Evolutionary conservation across 139 green algal species (phyloP).

Genomic region (Auxenochlorella pyrenoidosa): DNA sequence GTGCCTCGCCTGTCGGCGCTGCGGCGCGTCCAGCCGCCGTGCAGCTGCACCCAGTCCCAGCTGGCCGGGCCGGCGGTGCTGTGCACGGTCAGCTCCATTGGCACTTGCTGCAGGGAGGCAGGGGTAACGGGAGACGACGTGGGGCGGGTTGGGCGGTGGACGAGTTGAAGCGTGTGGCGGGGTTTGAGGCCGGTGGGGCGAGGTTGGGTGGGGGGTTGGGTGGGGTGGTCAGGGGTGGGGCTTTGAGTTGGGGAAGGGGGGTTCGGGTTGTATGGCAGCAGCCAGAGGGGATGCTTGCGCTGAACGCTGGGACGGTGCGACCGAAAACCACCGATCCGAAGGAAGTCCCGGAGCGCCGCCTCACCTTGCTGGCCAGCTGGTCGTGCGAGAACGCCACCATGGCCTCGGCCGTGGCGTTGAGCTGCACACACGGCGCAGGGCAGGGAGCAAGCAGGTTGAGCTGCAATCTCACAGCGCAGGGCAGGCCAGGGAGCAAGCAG

Average conservation of each 20-base stretch:
- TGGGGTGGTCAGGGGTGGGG: too few relatives aligned
- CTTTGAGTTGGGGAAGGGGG: background rate
- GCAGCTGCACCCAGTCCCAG: conserved; percentile 13
- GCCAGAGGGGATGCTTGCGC: background rate
- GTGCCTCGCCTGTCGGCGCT: conserved; percentile 14
- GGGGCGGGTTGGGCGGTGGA: too few relatives aligned
- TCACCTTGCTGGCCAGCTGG: conserved; percentile 1
- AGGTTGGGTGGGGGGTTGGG: too few relatives aligned
- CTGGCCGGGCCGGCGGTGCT: background rate
- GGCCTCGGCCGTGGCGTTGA: conserved; percentile 8
- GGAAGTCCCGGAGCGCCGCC: too few relatives aligned
- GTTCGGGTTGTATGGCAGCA: background rate
- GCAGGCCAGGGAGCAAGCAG: too few relatives aligned
- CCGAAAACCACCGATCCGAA: too few relatives aligned
- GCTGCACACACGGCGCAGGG: background rate
- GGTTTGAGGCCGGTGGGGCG: too few relatives aligned
- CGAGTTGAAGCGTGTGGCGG: too few relatives aligned
- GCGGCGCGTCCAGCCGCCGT: conserved; percentile 26
- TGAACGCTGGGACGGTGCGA: too few relatives aligned
- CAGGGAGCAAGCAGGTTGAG: background rate
- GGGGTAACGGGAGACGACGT: background rate
- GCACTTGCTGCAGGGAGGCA: conserved; percentile 12
- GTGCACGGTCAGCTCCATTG: conserved; percentile 17
- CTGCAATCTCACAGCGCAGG: too few relatives aligned
- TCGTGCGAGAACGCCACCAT: conserved; percentile 26